These are phyloP conservation scores for Diaporthe humulicola DNA, from an alignment of 2,329 filamentous ascomycete species.

Conservation along the genomic window DNA sequence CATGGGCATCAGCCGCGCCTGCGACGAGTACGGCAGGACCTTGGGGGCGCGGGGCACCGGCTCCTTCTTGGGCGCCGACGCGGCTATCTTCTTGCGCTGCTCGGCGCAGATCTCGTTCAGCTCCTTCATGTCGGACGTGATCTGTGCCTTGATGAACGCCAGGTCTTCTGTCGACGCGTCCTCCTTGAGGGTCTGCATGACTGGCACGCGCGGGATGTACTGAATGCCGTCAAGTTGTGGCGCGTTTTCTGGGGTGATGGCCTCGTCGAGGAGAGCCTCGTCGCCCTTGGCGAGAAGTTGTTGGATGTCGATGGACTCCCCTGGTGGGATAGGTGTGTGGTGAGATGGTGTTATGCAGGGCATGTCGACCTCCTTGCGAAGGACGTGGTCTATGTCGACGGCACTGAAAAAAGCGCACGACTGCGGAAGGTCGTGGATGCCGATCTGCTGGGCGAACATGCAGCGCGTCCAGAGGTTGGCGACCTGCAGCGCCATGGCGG, in stretches of 20 bases:
- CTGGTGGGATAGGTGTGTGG: slow-evolving; percentile 80
- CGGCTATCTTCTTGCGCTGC: slow-evolving; percentile 55
- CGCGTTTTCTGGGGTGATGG: slow-evolving; percentile 67
- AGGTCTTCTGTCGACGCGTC: slow-evolving; percentile 60
- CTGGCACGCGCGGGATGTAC: slow-evolving; percentile 80
- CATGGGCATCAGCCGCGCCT: slow-evolving; percentile 54
- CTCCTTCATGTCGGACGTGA: slow-evolving; percentile 80
- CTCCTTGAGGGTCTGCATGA: slow-evolving; percentile 79
- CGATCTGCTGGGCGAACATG: slow-evolving; percentile 97
- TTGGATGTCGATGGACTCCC: slow-evolving; percentile 87
- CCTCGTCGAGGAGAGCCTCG: slow-evolving; percentile 76
- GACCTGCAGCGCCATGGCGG: slow-evolving; percentile 92
- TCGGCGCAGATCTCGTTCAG: slow-evolving; percentile 79
- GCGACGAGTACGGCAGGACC: slow-evolving; percentile 53
- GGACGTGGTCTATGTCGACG: slow-evolving; percentile 92
- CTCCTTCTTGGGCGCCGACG: slow-evolving; percentile 31
- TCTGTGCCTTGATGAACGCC: slow-evolving; percentile 86
- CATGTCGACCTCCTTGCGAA: slow-evolving; percentile 99
- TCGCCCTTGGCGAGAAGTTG: slow-evolving; percentile 81
- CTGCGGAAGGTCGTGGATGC: slow-evolving; percentile 94
- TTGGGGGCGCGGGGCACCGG: slow-evolving; percentile 32
- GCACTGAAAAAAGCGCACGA: slow-evolving; percentile 96
- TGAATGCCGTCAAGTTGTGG: slow-evolving; percentile 72
- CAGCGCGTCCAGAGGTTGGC: slow-evolving; percentile 96
- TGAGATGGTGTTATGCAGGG: slow-evolving; percentile 95